Evolutionary conservation across 768 basidiomycete genomes (phyloP), one percentile per base, ranked within the genome.

Genomic region (Clathrus columnatus): DNA sequence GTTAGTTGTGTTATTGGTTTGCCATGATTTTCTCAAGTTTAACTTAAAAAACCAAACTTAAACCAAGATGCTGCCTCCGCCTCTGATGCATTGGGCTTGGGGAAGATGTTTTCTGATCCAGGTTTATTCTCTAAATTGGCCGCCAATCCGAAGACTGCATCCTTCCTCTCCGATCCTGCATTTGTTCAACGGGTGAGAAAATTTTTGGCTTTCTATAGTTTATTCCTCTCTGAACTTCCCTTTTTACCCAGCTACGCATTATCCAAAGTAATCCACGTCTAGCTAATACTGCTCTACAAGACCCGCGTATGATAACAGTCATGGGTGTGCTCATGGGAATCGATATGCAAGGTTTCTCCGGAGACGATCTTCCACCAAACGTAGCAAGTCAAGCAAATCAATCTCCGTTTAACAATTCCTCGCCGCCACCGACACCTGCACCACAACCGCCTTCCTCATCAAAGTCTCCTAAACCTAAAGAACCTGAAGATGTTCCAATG

Each of bases 301-400:
- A 97, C 69, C 83, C 94, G 30, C 81, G 94, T 57, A 92, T 96
- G 91, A 90, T 92, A 68, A 86, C 90, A 65, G 92, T 92, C 16
- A 75, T 97, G 44, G 94, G 94, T 57, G 94, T 83, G 10, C 78
- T 91, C 55, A 91, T 97, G 87, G 91, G 91, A 29, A 78, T 97
- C 61, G 91, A 97, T 70, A 80, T 97, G 70, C 84, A 89, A 69
- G 91, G 86, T 55, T 86, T 89, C 68, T 76, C 81, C 50, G 78
- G 92, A 54, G 78, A 85, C 54, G 89, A 90, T 52, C 70, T 85
- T 47, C 87, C 89, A 7, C 77, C 85, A 7, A 84, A 82, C 44
- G 60, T 82, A 42, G 56, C 60, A 8, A 60, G 59, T 44, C 60
- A 59, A 55, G 65, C 66, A 7, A 41, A 48, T 2, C 65, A 72